Evolutionary conservation across 139 green algal genomes (phyloP), one percentile per base, ranked within the genome.

Genomic region (Edaphochlamys debaryana): DNA sequence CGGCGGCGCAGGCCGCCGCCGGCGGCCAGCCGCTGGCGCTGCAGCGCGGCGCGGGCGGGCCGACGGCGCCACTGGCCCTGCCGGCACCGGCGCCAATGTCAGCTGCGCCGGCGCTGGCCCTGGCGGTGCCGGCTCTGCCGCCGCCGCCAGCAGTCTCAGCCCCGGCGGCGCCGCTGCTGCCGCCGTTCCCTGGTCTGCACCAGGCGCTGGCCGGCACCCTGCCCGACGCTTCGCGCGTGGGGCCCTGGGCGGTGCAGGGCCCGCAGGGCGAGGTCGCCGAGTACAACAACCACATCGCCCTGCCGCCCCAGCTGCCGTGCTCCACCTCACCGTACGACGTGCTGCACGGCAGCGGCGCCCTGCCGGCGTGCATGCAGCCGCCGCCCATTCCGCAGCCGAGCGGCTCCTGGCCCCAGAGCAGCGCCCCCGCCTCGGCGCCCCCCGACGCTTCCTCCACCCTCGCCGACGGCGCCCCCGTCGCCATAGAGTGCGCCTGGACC

Each of bases 401-500:
- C n/a, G n/a, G n/a, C n/a, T n/a, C n/a, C n/a, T n/a, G n/a, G n/a
- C n/a, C n/a, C n/a, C n/a, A n/a, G n/a, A n/a, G n/a, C n/a, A n/a
- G n/a, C n/a, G n/a, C n/a, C n/a, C n/a, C n/a, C n/a, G n/a, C n/a
- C n/a, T n/a, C n/a, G n/a, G n/a, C n/a, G n/a, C n/a, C n/a, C n/a
- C n/a, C n/a, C n/a, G n/a, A n/a, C n/a, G n/a, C n/a, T n/a, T n/a
- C n/a, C n/a, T n/a, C n/a, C n/a, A n/a, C n/a, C n/a, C n/a, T n/a
- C n/a, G n/a, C n/a, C n/a, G n/a, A n/a, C n/a, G n/a, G n/a, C n/a
- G n/a, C n/a, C n/a, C n/a, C 76, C 19, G 38, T 82, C 40, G 48
- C 45, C 23, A 52, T 82, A 13, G 63, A 82, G 42, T 82, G 76
- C 97, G 92, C 90, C 67, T 98, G 60, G 69, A 98, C 27, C 87